Base-by-base conservation (phyloP, 768 basidiomycete species). In the Suillus plorans region DNA sequence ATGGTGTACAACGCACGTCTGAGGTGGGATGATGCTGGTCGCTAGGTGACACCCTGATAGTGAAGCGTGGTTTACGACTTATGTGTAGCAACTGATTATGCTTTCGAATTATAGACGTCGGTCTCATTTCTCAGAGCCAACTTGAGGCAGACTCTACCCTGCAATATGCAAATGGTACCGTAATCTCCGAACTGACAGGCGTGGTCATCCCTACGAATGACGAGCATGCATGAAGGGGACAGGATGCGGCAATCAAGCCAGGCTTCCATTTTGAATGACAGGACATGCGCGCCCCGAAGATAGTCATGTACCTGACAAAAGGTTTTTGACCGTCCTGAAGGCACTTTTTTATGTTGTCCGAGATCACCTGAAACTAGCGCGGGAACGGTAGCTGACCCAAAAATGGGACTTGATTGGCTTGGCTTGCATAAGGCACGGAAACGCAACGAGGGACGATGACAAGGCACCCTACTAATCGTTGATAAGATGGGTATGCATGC, bases 1-100 rank as follows among this genome's bases (percentile, higher is more conserved):
- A n/a, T 79, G 74, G 71, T 79, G 77, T 77, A 69, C 73, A 31
- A 68, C 72, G 69, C 68, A 63, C 36, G 70, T 69, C 66, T 77
- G 70, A 57, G n/a, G 7, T 22, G 41, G 18, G 5, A 18, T 16
- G 37, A 57, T 57, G 22, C 16, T 58, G 4, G 9, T 41, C 14
- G 56, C 22, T 18, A 2, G 41, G 10, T 20, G 25, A 44, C 7
- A 10, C 8, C 18, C 25, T 10, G 56, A 37, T 57, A 8, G 22
- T 4, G 56, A 12, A 41, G 16, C 22, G 25, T 28, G 5, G 31
- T 55, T 53, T 20, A 34, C 31, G 1, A 55, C 53, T 10, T 34
- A 34, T 5, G 28, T 20, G 31, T 53, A 13, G 49, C 8, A 13
- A 12, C 13, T 47, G 20, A 47, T 10, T 20, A 10, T n/a, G n/a